phyloP scores from a whole-genome alignment of 1,284 basidiomycete species.

The Kalmanozyma brasiliensis region DNA sequence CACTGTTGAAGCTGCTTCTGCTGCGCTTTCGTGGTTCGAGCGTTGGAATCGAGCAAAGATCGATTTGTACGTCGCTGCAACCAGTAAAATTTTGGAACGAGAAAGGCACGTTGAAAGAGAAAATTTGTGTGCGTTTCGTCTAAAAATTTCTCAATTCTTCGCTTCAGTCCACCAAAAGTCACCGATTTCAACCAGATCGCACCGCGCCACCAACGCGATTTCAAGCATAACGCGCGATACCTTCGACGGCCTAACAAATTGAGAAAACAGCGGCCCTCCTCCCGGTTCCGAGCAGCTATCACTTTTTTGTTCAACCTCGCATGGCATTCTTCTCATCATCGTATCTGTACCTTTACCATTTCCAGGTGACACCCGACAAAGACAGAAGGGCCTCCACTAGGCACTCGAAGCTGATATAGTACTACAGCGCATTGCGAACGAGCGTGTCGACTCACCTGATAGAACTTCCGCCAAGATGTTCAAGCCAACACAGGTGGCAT shows the following conservation, averaged over 20 bases:
- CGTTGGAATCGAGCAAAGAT: neutral
- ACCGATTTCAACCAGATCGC: too few species aligned
- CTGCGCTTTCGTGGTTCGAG: neutral
- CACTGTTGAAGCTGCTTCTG: neutral
- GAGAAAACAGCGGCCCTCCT: neutral
- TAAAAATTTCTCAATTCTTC: too few species aligned
- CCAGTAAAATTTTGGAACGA: too few species aligned
- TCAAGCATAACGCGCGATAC: neutral
- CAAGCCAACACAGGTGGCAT: constrained; percentile 51
- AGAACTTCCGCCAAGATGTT: constrained; percentile 37
- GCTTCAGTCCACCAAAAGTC: too few species aligned
- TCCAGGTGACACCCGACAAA: too few species aligned
- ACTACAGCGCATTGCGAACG: neutral
- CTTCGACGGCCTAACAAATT: constrained; percentile 13
- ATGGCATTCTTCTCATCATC: constrained; percentile 14
- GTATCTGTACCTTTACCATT: too few species aligned
- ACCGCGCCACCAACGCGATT: too few species aligned
- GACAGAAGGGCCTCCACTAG: too few species aligned
- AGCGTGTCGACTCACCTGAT: neutral
- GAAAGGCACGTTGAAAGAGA: neutral
- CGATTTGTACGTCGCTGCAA: too few species aligned
- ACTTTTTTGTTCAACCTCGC: constrained; percentile 16
- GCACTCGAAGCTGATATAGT: too few species aligned
- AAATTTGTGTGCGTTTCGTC: too few species aligned
- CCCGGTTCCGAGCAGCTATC: constrained; percentile 29